A percentile compares a stretch with the other conserved stretches of the same genome.
phyloP scores from a whole-genome alignment of 148 eudicot species.

The Camellia granthamiana region DNA sequence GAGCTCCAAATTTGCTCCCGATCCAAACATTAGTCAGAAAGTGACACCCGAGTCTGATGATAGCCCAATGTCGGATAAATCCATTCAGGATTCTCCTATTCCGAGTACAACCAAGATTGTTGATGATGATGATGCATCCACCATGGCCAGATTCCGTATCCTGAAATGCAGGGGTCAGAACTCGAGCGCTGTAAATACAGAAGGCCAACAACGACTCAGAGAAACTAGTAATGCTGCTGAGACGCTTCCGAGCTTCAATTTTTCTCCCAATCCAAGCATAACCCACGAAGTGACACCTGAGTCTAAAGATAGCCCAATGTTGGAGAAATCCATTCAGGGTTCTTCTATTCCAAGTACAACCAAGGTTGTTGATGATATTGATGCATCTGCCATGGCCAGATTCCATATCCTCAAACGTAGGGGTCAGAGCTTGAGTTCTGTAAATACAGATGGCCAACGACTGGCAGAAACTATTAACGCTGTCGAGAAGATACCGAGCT shows the following conservation, averaged over 20 bases:
- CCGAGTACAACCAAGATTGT: constrained; percentile 28
- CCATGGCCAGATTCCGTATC: constrained; percentile 63
- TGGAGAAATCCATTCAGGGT: constrained; percentile 14
- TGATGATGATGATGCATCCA: constrained; percentile 54
- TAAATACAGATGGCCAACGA: constrained; percentile 17
- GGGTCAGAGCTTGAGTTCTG: constrained; percentile 26
- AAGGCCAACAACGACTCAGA: constrained; percentile 2
- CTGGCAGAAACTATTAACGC: constrained; percentile 11
- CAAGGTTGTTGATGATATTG: constrained; percentile 36
- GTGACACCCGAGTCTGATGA: constrained; percentile 21
- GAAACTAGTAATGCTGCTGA: constrained; percentile 27
- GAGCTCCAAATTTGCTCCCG: constrained; percentile 24
- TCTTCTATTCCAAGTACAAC: constrained; percentile 25
- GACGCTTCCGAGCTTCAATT: constrained; percentile 17
- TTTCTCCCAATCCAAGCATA: constrained; percentile 23
- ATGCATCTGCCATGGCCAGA: constrained; percentile 66
- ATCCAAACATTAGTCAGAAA: constrained; percentile 11
- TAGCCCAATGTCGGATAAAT: constrained; percentile 17
- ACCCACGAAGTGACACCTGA: constrained; percentile 11
- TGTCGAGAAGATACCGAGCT: constrained; percentile 19
- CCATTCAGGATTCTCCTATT: constrained; percentile 19
- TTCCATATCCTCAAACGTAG: constrained; percentile 55
- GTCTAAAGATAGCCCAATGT: constrained; percentile 25
- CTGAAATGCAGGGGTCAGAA: constrained; percentile 45
- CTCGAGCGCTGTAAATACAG: background rate